phyloP scores from a whole-genome alignment of 345 rosid genomes.

The Citrus reticulata region DNA sequence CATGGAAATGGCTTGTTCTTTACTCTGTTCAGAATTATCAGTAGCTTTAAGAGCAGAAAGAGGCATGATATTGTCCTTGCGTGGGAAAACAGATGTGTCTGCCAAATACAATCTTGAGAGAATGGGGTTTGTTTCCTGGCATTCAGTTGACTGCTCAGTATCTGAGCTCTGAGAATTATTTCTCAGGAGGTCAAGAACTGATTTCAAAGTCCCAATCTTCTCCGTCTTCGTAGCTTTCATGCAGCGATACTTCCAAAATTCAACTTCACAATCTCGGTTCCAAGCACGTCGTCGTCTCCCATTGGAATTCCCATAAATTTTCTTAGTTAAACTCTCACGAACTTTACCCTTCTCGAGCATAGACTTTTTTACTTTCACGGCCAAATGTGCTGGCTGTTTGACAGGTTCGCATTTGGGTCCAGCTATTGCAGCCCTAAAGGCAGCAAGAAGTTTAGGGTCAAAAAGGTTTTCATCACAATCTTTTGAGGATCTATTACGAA shows the following conservation, averaged over 20 bases:
- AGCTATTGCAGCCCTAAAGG: conserved; percentile 82
- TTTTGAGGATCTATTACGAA: conserved; percentile 56
- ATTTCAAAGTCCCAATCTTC: conserved; percentile 85
- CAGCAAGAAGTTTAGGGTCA: conserved; percentile 90
- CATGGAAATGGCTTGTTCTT: conserved; percentile 19
- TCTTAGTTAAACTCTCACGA: conserved; percentile 91
- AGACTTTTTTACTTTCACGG: conserved; percentile 70
- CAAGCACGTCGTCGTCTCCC: conserved; percentile 89
- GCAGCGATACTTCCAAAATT: conserved; percentile 98
- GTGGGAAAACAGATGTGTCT: conserved; percentile 92
- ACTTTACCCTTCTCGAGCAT: conserved; percentile 95
- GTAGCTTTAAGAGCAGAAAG: conserved; percentile 44
- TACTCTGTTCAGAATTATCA: conserved; percentile 33
- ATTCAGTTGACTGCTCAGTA: conserved; percentile 33
- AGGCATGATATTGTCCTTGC: conserved; percentile 83
- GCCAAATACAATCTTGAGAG: conserved; percentile 94
- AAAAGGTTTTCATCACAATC: conserved; percentile 63
- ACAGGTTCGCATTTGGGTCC: conserved; percentile 58
- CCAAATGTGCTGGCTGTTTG: conserved; percentile 46
- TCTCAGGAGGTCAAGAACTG: conserved; percentile 78
- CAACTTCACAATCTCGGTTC: conserved; percentile 97
- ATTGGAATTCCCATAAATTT: conserved; percentile 79
- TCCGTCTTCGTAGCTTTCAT: conserved; percentile 70
- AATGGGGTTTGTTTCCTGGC: conserved; percentile 57
- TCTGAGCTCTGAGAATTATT: conserved; percentile 44